Base-by-base conservation (phyloP, 2,329 filamentous ascomycete genomes). In the Fusarium clavum region DNA sequence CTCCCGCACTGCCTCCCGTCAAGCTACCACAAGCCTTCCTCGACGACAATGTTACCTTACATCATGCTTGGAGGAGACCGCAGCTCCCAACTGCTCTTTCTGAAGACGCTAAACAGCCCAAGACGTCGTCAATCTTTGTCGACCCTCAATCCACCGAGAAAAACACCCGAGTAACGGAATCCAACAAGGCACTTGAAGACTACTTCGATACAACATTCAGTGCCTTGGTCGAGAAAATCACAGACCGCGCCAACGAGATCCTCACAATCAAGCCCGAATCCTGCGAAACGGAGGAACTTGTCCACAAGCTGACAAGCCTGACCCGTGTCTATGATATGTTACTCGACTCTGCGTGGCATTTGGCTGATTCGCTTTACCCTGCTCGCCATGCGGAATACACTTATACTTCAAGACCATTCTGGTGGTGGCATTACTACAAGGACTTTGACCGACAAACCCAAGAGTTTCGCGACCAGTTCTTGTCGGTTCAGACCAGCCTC, bases 1-100 rank as follows among this genome's bases (percentile, higher is more conserved):
- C 79, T 34, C 78, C 81, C 27, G 80, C 81, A 46, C 70, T 88
- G 13, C 87, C 87, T n/a, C 81, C 83, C 4, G 79, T 88, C 24
- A 81, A 84, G 52, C 79, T 92, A 16, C 88, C 90, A 1, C 78
- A 82, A 59, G 85, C 83, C 78, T 92, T 92, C 66, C 77, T 88
- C 56, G 79, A 84, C 41, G 77, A 81, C 22, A 86, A 86, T 57
- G 83, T 92, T 41, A 75, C 65, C 14, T 59, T 78, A 25, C 73
- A 76, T 52, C 29, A 70, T 48, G n/a, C 57, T n/a, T 59, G 61
- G n/a, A 67, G 45, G 16, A 74, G 73, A 48, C 79, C 78, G 20
- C 64, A 65, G 12, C 70, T 81, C 13, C 78, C 79, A 8, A 53
- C 61, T 32, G 79, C 78, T 20, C 73, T 81, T 14, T 63, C 67